phyloP scores from a whole-genome alignment of 306 rosid species.

The Vachellia collinsii region DNA sequence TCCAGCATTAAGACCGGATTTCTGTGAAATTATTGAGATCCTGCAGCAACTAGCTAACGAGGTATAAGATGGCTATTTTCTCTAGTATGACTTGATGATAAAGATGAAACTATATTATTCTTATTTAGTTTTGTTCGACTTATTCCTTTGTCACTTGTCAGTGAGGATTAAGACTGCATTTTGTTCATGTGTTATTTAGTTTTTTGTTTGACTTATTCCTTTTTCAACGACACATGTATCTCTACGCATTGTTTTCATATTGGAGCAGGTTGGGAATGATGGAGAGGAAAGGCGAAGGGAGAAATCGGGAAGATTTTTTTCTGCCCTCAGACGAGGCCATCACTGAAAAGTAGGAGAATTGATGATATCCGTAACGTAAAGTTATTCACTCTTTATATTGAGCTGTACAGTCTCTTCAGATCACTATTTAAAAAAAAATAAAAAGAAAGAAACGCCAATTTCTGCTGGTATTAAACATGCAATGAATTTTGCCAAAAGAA shows the following conservation, averaged over 20 bases:
- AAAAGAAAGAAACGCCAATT: slow-evolving; percentile 20
- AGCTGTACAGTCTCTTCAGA: slow-evolving; percentile 54
- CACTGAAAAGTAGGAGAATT: slow-evolving; percentile 43
- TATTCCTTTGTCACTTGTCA: not conserved
- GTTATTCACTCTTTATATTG: slow-evolving; percentile 30
- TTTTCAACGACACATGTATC: too few relatives aligned
- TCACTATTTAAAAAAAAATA: too few relatives aligned
- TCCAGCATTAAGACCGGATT: slow-evolving; percentile 79
- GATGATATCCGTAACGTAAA: slow-evolving; percentile 37
- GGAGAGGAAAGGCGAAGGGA: slow-evolving; percentile 72
- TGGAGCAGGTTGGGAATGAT: slow-evolving; percentile 66
- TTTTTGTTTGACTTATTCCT: too few relatives aligned
- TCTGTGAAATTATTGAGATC: slow-evolving; percentile 75
- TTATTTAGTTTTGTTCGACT: not conserved
- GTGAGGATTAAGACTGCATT: not conserved
- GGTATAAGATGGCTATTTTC: slow-evolving; percentile 46
- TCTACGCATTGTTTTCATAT: not conserved
- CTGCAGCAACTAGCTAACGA: slow-evolving; percentile 69
- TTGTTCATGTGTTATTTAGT: not conserved
- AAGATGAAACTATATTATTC: not conserved
- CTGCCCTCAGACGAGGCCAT: slow-evolving; percentile 73
- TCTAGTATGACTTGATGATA: not conserved
- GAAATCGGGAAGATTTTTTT: slow-evolving; percentile 65
- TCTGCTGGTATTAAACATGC: slow-evolving; percentile 6
- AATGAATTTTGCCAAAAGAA: not conserved